phyloP scores from a whole-genome alignment of 495 filamentous ascomycete species.

The Neurospora sp. region DNA sequence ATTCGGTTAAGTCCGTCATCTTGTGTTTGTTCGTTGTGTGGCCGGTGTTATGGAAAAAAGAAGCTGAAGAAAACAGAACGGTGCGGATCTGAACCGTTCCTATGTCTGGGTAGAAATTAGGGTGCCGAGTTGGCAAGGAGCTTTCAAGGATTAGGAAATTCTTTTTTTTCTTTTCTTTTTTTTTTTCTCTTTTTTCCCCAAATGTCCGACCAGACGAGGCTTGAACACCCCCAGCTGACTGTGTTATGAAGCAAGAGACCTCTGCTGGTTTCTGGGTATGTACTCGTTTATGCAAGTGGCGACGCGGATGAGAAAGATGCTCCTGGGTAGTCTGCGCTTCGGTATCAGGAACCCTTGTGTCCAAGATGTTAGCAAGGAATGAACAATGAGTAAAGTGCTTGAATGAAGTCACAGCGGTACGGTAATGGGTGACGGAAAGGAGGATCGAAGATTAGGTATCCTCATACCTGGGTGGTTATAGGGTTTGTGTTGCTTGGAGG shows the following conservation, averaged over 20 bases:
- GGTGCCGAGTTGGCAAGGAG: not conserved
- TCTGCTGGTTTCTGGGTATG: not conserved
- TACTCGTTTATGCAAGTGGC: not conserved
- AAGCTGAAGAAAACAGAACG: no score
- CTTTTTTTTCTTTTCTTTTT: no score
- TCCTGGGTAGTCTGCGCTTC: not conserved
- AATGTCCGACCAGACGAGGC: no score
- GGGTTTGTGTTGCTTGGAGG: not conserved
- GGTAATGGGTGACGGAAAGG: not conserved
- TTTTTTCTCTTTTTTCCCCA: no score
- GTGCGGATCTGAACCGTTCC: not conserved
- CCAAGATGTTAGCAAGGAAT: not conserved
- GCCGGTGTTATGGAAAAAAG: not conserved
- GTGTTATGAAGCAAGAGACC: not conserved
- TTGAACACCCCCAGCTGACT: not conserved
- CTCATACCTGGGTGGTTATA: not conserved
- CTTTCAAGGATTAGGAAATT: not conserved
- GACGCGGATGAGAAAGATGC: not conserved
- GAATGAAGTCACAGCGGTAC: no score
- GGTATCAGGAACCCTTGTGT: not conserved
- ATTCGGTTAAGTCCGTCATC: not conserved
- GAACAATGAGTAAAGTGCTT: not conserved
- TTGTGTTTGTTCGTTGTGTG: not conserved
- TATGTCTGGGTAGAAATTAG: not conserved
- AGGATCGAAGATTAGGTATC: not conserved